Base-by-base conservation (phyloP, 1,284 basidiomycete genomes). In the Fomitopsis palustris region DNA sequence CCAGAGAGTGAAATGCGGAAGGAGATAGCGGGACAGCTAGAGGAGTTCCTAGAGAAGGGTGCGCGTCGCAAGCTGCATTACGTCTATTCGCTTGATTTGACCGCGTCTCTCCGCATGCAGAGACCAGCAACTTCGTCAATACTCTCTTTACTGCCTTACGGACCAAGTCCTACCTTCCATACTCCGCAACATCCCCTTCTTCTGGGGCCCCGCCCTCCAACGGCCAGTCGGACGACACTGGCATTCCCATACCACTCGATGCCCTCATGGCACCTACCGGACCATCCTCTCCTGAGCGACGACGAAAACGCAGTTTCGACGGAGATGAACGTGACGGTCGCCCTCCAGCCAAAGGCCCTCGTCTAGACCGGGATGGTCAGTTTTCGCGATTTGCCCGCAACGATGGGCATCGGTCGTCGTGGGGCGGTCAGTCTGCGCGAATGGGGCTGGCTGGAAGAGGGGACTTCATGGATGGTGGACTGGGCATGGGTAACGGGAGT, bases 1-100 rank as follows among this genome's bases (percentile, higher is more conserved):
- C 81, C 89, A 4, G 92, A 95, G 69, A 72, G 74, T n/a, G 90
- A 96, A 64, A 87, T 97, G 79, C 82, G 89, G 65, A 84, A 86
- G 62, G 91, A 94, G 70, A 79, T 98, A 55, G 74, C 80, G 9
- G 72, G 82, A 1, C 93, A 97, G 71, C 80, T 98, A 59, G 87
- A 90, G 57, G 96, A 97, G 75, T 98, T 98, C 73, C 82, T 98
- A 49, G 95, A 95, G 75, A 91, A 90, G 76, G 87, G 94, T 92
- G 62, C 67, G 62, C 67, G 81, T 72, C 16, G 54, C 51, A 12
- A 53, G 23, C 54, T 51, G 45, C 31, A 16, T 52, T 35, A 45
- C 53, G 39, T 38, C 31, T 58, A 9, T 47, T 52, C 52, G 57
- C 41, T 47, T 37, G 62, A 7, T 56, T 54, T 35, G 42, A 53